These are phyloP conservation scores for Entelexis paramagnoliae DNA, from an alignment of 1,139 yeast species.

Conservation along the genomic window DNA sequence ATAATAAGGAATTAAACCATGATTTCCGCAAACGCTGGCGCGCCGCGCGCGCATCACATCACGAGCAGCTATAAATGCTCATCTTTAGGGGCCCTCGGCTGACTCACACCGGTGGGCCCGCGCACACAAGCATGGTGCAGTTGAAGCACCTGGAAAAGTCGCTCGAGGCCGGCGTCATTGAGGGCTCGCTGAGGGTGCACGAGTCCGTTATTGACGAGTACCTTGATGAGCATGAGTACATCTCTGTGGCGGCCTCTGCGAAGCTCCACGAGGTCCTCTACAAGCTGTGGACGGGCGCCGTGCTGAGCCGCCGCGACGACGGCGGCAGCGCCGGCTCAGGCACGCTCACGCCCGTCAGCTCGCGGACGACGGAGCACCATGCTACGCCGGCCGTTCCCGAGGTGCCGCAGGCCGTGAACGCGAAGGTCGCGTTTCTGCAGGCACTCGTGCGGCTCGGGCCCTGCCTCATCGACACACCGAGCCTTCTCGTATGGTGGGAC, in stretches of 20 bases:
- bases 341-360: slow-evolving; percentile 25
- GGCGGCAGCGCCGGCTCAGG: slow-evolving; percentile 29
- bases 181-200: slow-evolving; percentile 6
- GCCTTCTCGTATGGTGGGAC: slow-evolving; percentile 43
- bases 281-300: slow-evolving; percentile 34
- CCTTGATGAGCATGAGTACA: slow-evolving; percentile 37
- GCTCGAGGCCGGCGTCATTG: slow-evolving; percentile 21
- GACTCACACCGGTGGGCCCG: slow-evolving; percentile 1
- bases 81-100: no score
- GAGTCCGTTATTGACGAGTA: slow-evolving; percentile 26
- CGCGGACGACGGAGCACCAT: background rate
- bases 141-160: slow-evolving; percentile 22
- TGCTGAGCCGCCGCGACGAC: slow-evolving; percentile 27
- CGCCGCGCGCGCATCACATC: no score
- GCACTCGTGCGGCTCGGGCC: slow-evolving; percentile 37
- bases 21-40: no score
- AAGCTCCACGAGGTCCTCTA: slow-evolving; percentile 44
- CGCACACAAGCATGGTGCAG: slow-evolving; percentile 16
- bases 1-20: no score
- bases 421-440: slow-evolving; percentile 37
- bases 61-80: no score
- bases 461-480: slow-evolving; percentile 35
- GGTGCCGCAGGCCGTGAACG: slow-evolving; percentile 7
- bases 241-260: slow-evolving; percentile 32
- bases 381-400: background rate